A percentile compares a stretch with the other conserved stretches of the same genome.
Conservation (phyloP, 768 basidiomycete genomes). For the Cantharellus anzutake region DNA sequence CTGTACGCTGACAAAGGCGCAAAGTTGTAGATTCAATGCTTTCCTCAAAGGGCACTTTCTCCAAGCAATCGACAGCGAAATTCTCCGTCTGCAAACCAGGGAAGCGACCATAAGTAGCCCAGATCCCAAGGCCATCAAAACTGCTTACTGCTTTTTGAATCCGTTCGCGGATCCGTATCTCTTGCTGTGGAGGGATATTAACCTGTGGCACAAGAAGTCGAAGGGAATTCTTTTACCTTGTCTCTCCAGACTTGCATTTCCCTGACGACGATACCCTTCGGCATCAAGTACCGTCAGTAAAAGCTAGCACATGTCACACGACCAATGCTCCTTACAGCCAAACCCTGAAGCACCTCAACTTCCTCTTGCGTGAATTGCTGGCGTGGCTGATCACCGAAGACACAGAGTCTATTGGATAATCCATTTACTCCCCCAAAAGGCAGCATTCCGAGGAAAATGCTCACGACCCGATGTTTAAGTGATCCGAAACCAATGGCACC, state of each 20-base stretch:
- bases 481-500: conserved; percentile 37
- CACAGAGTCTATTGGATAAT: conserved; percentile 39
- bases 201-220: neutral
- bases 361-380: conserved; percentile 77
- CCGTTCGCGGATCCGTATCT: conserved; percentile 72
- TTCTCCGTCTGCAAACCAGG: conserved; percentile 58
- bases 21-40: no score
- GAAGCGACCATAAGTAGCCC: neutral
- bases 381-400: conserved; percentile 69
- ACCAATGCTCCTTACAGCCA: conserved; percentile 29
- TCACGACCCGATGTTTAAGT: no score
- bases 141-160: conserved; percentile 68
- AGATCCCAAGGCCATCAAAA: neutral
- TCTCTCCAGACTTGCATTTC: conserved; percentile 94
- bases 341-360: conserved; percentile 83
- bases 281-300: conserved; percentile 3
- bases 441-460: no score
- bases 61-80: conserved; percentile 85
- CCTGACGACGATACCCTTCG: conserved; percentile 65
- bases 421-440: no score
- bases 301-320: no score
- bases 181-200: conserved; percentile 39
- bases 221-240: conserved; percentile 31
- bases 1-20: conserved; percentile 81
- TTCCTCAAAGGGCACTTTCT: no score